A percentile compares a stretch with the other conserved stretches of the same genome.
Evolutionary conservation across 2,329 filamentous ascomycete genomes (phyloP).

Genomic region (Phyllosticta citriasiana): DNA sequence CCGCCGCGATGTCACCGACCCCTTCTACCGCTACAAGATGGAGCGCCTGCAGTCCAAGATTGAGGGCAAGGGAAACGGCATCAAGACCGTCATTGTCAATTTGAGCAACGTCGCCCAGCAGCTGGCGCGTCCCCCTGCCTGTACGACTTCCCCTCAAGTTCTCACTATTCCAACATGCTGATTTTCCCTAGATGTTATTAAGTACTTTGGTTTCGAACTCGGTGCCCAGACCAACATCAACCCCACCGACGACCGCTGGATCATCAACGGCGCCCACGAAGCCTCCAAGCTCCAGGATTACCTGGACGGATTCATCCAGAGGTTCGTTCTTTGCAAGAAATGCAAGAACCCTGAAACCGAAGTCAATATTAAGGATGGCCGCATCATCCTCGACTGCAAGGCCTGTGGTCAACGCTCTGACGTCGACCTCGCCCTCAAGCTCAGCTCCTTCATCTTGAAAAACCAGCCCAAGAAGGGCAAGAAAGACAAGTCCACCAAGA

Average conservation of each 20-base stretch:
- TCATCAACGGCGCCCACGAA: constrained; percentile 98
- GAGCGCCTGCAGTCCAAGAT: constrained; percentile 97
- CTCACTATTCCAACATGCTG: constrained; percentile 7
- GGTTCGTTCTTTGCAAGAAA: constrained; percentile 98
- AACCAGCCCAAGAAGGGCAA: constrained; percentile 88
- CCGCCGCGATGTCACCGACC: constrained; percentile 89
- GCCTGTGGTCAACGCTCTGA: constrained; percentile 90
- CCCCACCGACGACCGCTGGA: constrained; percentile 96
- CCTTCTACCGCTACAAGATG: constrained; percentile 99
- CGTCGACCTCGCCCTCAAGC: constrained; percentile 87
- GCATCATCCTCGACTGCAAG: constrained; percentile 94
- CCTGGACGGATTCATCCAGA: constrained; percentile 95
- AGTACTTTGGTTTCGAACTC: constrained; percentile 98
- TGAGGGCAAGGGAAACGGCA: constrained; percentile 98
- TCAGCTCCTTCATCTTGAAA: constrained; percentile 95
- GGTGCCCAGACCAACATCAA: constrained; percentile 98
- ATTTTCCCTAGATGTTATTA: constrained; percentile 63
- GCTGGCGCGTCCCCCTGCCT: constrained; percentile 81
- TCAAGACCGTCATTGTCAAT: constrained; percentile 98
- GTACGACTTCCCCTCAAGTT: constrained; percentile 21
- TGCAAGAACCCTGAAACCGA: constrained; percentile 99
- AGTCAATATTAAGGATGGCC: constrained; percentile 85
- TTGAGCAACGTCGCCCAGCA: constrained; percentile 86
- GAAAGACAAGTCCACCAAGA: constrained; percentile 94
- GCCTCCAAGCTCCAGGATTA: constrained; percentile 93